phyloP scores from a whole-genome alignment of 169 alveolate species.

The Eimeria falciformis region DNA sequence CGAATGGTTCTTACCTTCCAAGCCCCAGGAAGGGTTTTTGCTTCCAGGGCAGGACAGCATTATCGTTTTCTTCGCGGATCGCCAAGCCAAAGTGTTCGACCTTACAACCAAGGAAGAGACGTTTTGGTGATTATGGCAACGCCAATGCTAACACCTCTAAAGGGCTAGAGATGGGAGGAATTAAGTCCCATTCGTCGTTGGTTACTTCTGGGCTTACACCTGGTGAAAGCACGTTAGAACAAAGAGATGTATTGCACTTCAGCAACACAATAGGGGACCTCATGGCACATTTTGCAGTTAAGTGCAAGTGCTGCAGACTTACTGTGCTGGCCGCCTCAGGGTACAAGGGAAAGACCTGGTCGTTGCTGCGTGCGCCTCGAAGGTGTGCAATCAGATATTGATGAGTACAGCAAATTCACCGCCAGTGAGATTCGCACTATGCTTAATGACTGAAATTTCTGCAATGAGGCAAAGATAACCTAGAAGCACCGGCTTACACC shows the following conservation, averaged over 20 bases:
- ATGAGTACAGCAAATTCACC: conserved; percentile 60
- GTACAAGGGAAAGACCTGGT: conserved; percentile 53
- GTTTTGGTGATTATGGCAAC: not conserved
- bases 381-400: conserved; percentile 50
- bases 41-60: conserved; percentile 15
- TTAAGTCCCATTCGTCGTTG: too few species aligned
- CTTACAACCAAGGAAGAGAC: conserved; percentile 51
- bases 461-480: too few species aligned
- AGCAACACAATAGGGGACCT: too few species aligned
- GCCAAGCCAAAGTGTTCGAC: conserved; percentile 50
- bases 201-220: too few species aligned
- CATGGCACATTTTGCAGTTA: too few species aligned
- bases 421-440: conserved; percentile 7
- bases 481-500: too few species aligned
- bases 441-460: too few species aligned
- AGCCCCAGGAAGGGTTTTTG: conserved; percentile 64
- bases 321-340: conserved; percentile 11
- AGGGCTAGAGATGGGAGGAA: too few species aligned
- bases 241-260: too few species aligned
- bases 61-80: conserved; percentile 55
- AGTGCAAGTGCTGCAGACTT: not conserved
- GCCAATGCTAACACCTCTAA: too few species aligned
- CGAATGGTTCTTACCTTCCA: conserved; percentile 59
- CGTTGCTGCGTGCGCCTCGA: conserved; percentile 70
- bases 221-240: too few species aligned